These are phyloP conservation scores for Raffaelea albimanens DNA, from an alignment of 2,329 filamentous ascomycete genomes.

Conservation along the genomic window DNA sequence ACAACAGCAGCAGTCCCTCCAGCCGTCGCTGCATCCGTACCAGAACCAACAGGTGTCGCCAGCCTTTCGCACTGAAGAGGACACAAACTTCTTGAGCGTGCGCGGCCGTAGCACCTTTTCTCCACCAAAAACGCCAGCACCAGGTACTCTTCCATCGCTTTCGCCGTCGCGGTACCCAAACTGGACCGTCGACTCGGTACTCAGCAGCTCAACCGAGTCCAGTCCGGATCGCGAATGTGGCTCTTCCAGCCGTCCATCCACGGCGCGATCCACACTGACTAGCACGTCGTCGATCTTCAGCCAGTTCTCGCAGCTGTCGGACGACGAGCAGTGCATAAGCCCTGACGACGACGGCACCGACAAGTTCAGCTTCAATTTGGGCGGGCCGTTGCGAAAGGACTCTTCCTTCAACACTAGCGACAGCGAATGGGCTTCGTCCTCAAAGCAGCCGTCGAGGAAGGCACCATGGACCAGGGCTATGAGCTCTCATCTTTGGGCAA, in stretches of 20 bases:
- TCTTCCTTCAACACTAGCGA: constrained; percentile 12
- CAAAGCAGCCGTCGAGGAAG: constrained; percentile 26
- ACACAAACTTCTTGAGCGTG: constrained; percentile 19
- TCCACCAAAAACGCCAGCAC: constrained; percentile 50
- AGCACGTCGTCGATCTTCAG: constrained; percentile 45
- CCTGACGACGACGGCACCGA: constrained; percentile 34
- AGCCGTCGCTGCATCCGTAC: too few relatives aligned
- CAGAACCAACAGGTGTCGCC: neutral
- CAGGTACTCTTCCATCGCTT: constrained; percentile 32
- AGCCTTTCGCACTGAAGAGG: constrained; percentile 12
- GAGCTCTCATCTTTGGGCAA: constrained; percentile 57
- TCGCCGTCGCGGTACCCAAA: constrained; percentile 43
- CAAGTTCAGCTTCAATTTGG: constrained; percentile 11
- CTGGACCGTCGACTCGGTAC: constrained; percentile 48
- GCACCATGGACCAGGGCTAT: constrained; percentile 56
- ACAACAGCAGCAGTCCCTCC: neutral
- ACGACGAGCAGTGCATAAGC: constrained; percentile 45
- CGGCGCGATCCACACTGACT: constrained; percentile 49
- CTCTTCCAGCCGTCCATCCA: constrained; percentile 47
- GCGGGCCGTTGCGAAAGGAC: constrained; percentile 4
- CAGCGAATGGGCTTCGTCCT: neutral
- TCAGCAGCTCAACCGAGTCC: constrained; percentile 46
- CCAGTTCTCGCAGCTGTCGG: constrained; percentile 44
- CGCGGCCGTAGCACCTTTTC: constrained; percentile 33
- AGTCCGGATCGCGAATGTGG: constrained; percentile 44